Evolutionary conservation across 2,329 filamentous ascomycete genomes (phyloP).

Genomic region (Trichophyton equinum): DNA sequence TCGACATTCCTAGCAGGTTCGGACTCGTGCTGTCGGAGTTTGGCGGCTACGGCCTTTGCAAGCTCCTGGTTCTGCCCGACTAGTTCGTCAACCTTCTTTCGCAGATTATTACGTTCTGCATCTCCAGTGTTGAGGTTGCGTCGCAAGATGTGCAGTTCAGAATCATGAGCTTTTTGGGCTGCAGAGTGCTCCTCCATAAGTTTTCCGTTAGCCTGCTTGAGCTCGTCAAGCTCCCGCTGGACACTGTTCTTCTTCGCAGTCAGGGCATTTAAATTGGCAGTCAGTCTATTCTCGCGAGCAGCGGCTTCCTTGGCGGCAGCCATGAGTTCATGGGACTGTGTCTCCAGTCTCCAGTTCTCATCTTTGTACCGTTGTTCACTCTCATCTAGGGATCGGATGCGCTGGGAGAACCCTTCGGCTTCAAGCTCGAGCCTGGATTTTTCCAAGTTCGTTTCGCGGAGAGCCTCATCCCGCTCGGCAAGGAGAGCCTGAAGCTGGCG

Average conservation of each 20-base stretch:
- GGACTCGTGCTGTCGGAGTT: constrained; percentile 54
- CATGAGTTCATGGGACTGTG: constrained; percentile 72
- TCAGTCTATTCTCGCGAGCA: constrained; percentile 73
- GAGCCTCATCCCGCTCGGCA: constrained; percentile 72
- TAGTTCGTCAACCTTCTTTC: constrained; percentile 78
- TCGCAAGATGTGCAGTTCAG: constrained; percentile 72
- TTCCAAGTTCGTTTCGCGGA: constrained; percentile 62
- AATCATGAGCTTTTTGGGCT: constrained; percentile 70
- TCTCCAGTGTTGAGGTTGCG: constrained; percentile 68
- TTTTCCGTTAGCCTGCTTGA: constrained; percentile 67
- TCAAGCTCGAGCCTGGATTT: constrained; percentile 73
- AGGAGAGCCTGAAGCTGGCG: constrained; percentile 77
- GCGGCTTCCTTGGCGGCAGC: constrained; percentile 60
- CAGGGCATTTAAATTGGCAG: constrained; percentile 55
- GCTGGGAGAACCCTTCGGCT: constrained; percentile 63
- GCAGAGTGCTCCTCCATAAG: constrained; percentile 68
- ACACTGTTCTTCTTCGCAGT: constrained; percentile 62
- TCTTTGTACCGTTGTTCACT: constrained; percentile 95
- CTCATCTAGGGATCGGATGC: constrained; percentile 73
- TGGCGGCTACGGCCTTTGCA: constrained; percentile 66
- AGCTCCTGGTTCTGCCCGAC: constrained; percentile 83
- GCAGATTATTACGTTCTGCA: constrained; percentile 62
- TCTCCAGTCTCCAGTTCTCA: constrained; percentile 96
- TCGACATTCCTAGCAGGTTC: constrained; percentile 47
- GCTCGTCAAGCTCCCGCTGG: constrained; percentile 82